These are phyloP conservation scores for Mycena epipterygia DNA, from an alignment of 768 basidiomycete species.

Conservation along the genomic window DNA sequence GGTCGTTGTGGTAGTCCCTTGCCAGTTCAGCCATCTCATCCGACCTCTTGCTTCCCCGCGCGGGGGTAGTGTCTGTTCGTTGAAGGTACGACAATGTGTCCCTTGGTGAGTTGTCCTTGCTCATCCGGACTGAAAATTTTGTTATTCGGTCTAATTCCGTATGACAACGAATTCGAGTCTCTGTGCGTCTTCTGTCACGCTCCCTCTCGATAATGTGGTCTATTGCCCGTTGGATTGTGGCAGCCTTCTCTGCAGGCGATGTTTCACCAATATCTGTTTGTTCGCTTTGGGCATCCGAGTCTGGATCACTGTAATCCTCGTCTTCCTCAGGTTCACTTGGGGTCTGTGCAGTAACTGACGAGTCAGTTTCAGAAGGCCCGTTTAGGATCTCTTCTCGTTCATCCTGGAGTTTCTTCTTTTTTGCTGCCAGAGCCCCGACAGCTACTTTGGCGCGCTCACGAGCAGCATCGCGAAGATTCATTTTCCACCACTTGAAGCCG, in stretches of 20 bases:
- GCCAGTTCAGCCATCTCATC: constrained; percentile 25
- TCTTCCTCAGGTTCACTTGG: neutral
- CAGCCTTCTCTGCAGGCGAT: neutral
- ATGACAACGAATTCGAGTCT: neutral
- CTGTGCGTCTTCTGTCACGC: neutral
- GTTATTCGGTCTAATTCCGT: constrained; percentile 13
- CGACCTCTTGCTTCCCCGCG: neutral
- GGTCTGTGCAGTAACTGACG: neutral
- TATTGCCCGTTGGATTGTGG: neutral
- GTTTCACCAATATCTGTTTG: no score
- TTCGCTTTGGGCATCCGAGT: no score
- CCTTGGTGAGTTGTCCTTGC: neutral
- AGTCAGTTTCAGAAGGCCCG: no score
- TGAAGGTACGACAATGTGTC: neutral
- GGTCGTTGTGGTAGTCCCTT: neutral
- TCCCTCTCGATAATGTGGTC: neutral
- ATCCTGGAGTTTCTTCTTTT: neutral
- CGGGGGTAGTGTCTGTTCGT: constrained; percentile 3
- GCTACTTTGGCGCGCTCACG: neutral
- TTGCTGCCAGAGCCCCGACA: neutral
- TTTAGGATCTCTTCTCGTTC: neutral
- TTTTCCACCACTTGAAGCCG: neutral
- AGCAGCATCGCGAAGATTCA: neutral
- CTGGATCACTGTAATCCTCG: no score
- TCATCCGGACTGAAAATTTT: constrained; percentile 6